Percentiles rank a stretch among this genome's conserved stretches.
Conservation (phyloP, 2,329 filamentous ascomycete species). For the Colletotrichum sp. region DNA sequence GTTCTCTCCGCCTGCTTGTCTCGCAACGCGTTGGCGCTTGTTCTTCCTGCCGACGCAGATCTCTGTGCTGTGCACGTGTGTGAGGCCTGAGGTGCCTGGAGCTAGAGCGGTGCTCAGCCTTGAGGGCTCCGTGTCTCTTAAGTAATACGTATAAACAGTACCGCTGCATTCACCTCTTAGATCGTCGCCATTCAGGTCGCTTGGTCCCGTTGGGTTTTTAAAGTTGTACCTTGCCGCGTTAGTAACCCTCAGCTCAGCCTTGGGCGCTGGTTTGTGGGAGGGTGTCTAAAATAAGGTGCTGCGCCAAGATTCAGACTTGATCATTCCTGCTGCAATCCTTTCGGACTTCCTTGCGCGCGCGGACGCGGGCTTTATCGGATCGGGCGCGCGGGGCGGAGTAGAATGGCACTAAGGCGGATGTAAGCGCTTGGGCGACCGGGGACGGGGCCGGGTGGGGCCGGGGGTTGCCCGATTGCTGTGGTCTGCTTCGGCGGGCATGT, state of each 20-base stretch:
- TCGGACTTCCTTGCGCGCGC: background rate
- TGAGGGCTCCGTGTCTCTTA: background rate
- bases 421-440: background rate
- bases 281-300: background rate
- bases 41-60: background rate
- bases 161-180: background rate
- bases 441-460: background rate
- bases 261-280: background rate
- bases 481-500: rapidly evolving
- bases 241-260: background rate
- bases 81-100: background rate
- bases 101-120: background rate
- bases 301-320: background rate
- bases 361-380: background rate
- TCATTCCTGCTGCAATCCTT: background rate
- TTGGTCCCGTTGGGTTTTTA: background rate
- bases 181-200: background rate
- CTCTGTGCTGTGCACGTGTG: background rate
- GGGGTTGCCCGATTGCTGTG: background rate
- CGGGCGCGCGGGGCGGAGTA: background rate
- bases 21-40: background rate
- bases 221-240: background rate
- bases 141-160: background rate
- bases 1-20: background rate
- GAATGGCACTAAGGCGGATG: background rate